Evolutionary conservation across 2,329 filamentous ascomycete genomes (phyloP), one percentile per base, ranked within the genome.

Genomic region (Aureobasidium sp.): DNA sequence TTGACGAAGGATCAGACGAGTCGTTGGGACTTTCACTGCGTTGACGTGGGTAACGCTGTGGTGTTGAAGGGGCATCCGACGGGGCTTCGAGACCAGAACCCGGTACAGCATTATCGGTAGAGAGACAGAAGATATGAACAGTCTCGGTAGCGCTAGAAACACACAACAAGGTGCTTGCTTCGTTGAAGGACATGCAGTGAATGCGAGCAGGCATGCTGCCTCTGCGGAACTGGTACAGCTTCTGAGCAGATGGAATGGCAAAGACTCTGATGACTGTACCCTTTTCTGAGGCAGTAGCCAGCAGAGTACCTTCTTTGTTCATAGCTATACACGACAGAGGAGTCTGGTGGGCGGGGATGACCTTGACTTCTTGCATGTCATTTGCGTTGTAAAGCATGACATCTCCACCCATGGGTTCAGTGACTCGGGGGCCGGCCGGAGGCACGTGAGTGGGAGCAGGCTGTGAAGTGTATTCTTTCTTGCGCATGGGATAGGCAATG

Each of bases 231-330:
- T 99, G 93, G 74, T 92, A 97, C n/a, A 99, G 82, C 74, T 97
- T 99, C 70, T 93, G 87, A 11, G 90, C 94, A 65, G 87, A 85
- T 2, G 94, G 94, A 1, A 99, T 85, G 1, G 90, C 91, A 75
- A 99, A 99, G 59, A 99, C 91, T n/a, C 94, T 87, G 66, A 99
- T 96, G 64, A 99, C 96, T 0, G 94, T 99, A 66, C 94, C 94
- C 59, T 96, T 99, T 73, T 99, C 94, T 27, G 93, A 97, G 1
- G 94, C 91, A 2, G 94, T 99, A 14, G 94, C 94, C 49, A 99
- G 81, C 47, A 97, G 76, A 3, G 90, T 97, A 13, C 94, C 94
- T 64, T 97, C 91, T 70, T 86, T 92, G 74, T 97, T 99, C 64
- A 99, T 81, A 25, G 91, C 89, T 59, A 99, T 90, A 71, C 87